Evolutionary conservation across 2,329 filamentous ascomycete species (phyloP).

Genomic region (Botrytis porri): DNA sequence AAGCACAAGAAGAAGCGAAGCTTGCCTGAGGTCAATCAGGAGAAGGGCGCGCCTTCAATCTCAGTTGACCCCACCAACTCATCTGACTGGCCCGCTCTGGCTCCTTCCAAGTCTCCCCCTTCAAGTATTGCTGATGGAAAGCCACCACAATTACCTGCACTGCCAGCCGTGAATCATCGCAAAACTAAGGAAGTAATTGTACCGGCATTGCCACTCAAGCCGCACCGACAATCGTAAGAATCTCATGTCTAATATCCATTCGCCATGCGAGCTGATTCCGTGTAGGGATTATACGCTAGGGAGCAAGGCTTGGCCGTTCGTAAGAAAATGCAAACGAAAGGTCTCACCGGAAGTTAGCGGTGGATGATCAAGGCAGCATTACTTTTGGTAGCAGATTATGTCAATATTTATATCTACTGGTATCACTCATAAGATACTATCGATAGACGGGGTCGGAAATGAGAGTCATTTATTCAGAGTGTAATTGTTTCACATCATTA

Average conservation of each 20-base stretch:
- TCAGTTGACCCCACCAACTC: slow-evolving; percentile 14
- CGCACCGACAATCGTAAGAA: slow-evolving; percentile 18
- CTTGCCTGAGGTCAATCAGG: neutral
- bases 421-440: neutral
- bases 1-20: slow-evolving; percentile 11
- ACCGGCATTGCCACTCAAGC: slow-evolving; percentile 15
- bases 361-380: neutral
- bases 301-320: slow-evolving; percentile 27
- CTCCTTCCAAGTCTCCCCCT: slow-evolving; percentile 23
- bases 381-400: neutral
- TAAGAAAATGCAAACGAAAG: slow-evolving; percentile 22
- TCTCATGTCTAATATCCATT: neutral
- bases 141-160: slow-evolving; percentile 17
- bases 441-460: neutral
- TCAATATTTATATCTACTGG: neutral
- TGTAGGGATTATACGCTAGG: slow-evolving; percentile 21
- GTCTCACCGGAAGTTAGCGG: neutral
- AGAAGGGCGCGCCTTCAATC: neutral
- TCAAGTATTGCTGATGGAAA: slow-evolving; percentile 28
- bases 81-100: slow-evolving; percentile 29
- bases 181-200: neutral
- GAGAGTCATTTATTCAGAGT: neutral
- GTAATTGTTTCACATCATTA: neutral
- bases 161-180: slow-evolving; percentile 14
- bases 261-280: slow-evolving; percentile 19